Evolutionary conservation across 2,329 filamentous ascomycete species (phyloP).

Genomic region (Fusarium ambrosium): DNA sequence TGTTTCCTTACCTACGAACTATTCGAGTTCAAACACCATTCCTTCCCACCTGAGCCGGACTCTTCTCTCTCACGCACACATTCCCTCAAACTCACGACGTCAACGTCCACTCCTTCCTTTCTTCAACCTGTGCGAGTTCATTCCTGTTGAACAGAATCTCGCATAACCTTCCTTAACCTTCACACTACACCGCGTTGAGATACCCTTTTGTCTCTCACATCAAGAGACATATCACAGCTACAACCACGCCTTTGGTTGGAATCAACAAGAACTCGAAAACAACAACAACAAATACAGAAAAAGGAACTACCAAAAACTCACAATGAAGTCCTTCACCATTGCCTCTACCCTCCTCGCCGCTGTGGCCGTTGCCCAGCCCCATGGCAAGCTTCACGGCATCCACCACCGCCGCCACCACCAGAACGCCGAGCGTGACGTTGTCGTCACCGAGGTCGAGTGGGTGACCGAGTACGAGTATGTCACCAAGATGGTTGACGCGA

Average conservation of each 20-base stretch:
- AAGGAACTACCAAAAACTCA: conserved; percentile 34
- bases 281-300: conserved; percentile 13
- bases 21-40: conserved; percentile 47
- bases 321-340: conserved; percentile 59
- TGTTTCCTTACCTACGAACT: conserved; percentile 43
- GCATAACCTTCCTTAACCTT: conserved; percentile 36
- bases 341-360: conserved; percentile 53
- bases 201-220: conserved; percentile 37
- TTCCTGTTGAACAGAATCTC: conserved; percentile 48
- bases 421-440: conserved; percentile 52
- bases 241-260: conserved; percentile 38
- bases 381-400: conserved; percentile 49
- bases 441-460: conserved; percentile 65
- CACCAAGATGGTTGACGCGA: conserved; percentile 63
- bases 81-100: conserved; percentile 41
- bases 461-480: conserved; percentile 64
- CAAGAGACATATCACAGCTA: conserved; percentile 38
- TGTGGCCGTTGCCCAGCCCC: conserved; percentile 66
- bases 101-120: conserved; percentile 44
- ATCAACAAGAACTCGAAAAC: conserved; percentile 31
- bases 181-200: conserved; percentile 40
- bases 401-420: conserved; percentile 55
- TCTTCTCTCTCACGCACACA: conserved; percentile 45
- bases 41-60: conserved; percentile 49
- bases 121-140: conserved; percentile 41